Conservation (phyloP, 352 stramenopile species). For the Phytopythium cucurbitacearum region DNA sequence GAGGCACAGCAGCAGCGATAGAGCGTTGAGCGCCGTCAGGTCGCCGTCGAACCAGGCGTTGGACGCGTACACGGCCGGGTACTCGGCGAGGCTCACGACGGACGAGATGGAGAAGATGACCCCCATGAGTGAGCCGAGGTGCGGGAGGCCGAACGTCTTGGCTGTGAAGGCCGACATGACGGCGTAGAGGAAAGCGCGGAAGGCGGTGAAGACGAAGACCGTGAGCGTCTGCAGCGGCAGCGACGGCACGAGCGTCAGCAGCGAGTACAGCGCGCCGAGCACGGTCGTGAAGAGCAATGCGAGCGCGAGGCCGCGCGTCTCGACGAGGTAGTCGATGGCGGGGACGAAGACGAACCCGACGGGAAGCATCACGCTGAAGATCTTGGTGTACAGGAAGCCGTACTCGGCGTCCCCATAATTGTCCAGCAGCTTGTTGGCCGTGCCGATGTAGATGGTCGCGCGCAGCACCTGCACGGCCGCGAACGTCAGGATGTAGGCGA, state of each 20-base stretch:
- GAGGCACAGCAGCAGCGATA: slow-evolving; percentile 47
- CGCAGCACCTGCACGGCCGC: slow-evolving; percentile 71
- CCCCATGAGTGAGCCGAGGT: slow-evolving; percentile 77
- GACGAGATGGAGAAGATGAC: slow-evolving; percentile 81
- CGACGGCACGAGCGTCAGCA: slow-evolving; percentile 59
- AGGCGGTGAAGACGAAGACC: slow-evolving; percentile 81
- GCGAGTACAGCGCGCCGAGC: slow-evolving; percentile 69
- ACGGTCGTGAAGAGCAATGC: slow-evolving; percentile 74
- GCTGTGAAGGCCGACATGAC: slow-evolving; percentile 84
- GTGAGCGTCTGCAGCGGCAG: slow-evolving; percentile 62
- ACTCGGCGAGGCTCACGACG: slow-evolving; percentile 70
- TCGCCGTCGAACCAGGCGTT: slow-evolving; percentile 56
- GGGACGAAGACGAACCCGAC: slow-evolving; percentile 84
- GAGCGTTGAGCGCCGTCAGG: slow-evolving; percentile 43
- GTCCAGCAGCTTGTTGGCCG: slow-evolving; percentile 77
- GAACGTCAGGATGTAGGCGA: slow-evolving; percentile 70
- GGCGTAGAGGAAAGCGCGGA: slow-evolving; percentile 83
- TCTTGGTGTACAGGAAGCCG: slow-evolving; percentile 76
- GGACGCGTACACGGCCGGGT: slow-evolving; percentile 71
- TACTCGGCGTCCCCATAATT: slow-evolving; percentile 75
- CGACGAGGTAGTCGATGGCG: slow-evolving; percentile 80
- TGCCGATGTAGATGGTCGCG: slow-evolving; percentile 82
- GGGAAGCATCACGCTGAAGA: slow-evolving; percentile 83
- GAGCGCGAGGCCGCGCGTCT: slow-evolving; percentile 55
- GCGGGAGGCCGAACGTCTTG: slow-evolving; percentile 85